Base-by-base conservation (phyloP, 1,139 yeast genomes). In the Saccharomyces hybrid region DNA sequence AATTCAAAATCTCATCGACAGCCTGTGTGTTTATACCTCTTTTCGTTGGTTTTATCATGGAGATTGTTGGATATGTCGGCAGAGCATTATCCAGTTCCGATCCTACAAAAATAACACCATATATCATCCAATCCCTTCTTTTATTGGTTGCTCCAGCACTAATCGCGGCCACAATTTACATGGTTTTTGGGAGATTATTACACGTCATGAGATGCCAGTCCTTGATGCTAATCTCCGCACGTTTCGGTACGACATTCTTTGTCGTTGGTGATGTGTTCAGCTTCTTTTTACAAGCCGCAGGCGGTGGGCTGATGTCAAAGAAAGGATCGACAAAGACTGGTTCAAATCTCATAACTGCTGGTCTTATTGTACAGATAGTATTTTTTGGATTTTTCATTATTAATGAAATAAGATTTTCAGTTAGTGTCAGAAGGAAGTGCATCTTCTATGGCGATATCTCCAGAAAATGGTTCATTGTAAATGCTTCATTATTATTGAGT, bases 281-380 rank as follows among this genome's bases (percentile, higher is more conserved):
- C 20, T 20, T 20, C 20, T 20, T 20, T 20, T 20, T 20, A 20
- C 81, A 78, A 61, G 74, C 70, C 16, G 70, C 70, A 14, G 81
- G 81, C n/a, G 80, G 78, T 48, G 80, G 79, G 5, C 49, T 75
- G 46, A 67, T 70, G 65, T 67, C 72, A 9, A 31, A 48, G 20
- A 58, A 54, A 7, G 49, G 53, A 8, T 50, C 57, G n/a, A 55
- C 52, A 5, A 51, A 57, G 1, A 28, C 60, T 1, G 76, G 75
- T 16, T 56, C 63, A 26, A 54, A 60, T 5, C 44, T 73, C 7
- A 62, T 69, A 27, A 61, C 70, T 23, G 72, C 60, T 4, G 76
- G 76, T 16, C 61, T 69, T 5, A 58, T 61, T 28, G 66, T 77
- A 14, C 80, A 77, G 57, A 63, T 77, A 34, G 63, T 63, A 1